phyloP scores from a whole-genome alignment of 2,329 filamentous ascomycete species.

The Dryadomyces quercus-mongolicae region DNA sequence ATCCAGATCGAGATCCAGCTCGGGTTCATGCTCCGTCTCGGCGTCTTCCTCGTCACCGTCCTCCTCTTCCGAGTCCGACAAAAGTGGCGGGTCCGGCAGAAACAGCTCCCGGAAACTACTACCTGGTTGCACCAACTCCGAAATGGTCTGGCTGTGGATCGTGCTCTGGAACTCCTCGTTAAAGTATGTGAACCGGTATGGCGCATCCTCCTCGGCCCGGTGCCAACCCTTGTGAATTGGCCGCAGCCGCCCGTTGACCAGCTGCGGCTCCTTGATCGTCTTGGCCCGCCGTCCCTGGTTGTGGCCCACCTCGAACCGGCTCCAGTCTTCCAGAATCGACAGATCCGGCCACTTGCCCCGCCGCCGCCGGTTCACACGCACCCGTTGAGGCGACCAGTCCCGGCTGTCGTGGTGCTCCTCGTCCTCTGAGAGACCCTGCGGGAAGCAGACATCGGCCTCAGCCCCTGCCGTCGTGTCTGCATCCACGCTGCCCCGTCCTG shows the following conservation, averaged over 20 bases:
- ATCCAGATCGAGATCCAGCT: background rate
- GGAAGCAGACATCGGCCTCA: constrained; percentile 88
- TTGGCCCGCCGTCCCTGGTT: constrained; percentile 76
- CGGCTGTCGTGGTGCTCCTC: constrained; percentile 21
- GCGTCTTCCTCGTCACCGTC: constrained; percentile 23
- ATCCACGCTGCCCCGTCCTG: background rate
- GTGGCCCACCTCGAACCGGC: constrained; percentile 76
- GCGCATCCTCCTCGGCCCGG: constrained; percentile 74
- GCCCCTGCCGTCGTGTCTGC: constrained; percentile 16
- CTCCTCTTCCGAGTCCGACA: constrained; percentile 62
- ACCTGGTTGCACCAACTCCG: constrained; percentile 78
- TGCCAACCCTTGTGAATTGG: constrained; percentile 76
- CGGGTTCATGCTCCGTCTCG: background rate
- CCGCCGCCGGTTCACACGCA: constrained; percentile 32
- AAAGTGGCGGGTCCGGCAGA: constrained; percentile 67
- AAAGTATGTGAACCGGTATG: constrained; percentile 96
- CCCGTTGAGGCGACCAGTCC: constrained; percentile 13
- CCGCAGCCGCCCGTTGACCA: constrained; percentile 79
- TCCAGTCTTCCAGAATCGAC: constrained; percentile 77
- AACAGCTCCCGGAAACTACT: constrained; percentile 80
- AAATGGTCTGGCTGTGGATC: constrained; percentile 91
- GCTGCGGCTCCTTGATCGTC: constrained; percentile 84
- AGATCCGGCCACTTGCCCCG: constrained; percentile 78
- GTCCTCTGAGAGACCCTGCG: constrained; percentile 62
- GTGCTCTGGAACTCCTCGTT: constrained; percentile 95